Conservation (phyloP, 2,329 filamentous ascomycete genomes). For the Nigrograna mackinnonii region DNA sequence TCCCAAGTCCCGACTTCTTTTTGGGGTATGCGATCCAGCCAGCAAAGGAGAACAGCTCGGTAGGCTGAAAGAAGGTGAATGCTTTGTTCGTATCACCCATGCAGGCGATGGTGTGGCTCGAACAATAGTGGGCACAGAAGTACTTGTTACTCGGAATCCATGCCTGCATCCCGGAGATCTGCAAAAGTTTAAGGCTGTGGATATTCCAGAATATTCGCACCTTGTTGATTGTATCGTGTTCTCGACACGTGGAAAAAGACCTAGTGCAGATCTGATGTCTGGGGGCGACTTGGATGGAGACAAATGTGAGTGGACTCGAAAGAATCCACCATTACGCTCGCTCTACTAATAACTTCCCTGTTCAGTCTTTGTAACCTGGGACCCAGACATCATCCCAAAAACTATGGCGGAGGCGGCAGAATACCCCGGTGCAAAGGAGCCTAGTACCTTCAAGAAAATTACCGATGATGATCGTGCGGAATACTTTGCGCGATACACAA, state of each 20-base stretch:
- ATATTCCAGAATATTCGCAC: slow-evolving; percentile 39
- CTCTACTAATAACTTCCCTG: background rate
- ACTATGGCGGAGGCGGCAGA: slow-evolving; percentile 40
- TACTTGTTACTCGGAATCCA: slow-evolving; percentile 48
- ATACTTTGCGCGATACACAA: slow-evolving; percentile 47
- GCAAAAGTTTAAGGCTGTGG: slow-evolving; percentile 46
- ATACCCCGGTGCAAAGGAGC: slow-evolving; percentile 46
- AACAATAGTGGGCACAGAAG: slow-evolving; percentile 39
- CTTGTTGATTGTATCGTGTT: slow-evolving; percentile 49
- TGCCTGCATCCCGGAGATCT: slow-evolving; percentile 49
- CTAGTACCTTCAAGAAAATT: slow-evolving; percentile 38
- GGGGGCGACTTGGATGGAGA: slow-evolving; percentile 49
- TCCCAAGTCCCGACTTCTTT: slow-evolving; percentile 42
- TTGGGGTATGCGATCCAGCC: slow-evolving; percentile 44
- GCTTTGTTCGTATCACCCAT: slow-evolving; percentile 42
- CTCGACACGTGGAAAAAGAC: slow-evolving; percentile 38
- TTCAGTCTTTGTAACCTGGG: slow-evolving; percentile 48
- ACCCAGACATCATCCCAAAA: slow-evolving; percentile 43
- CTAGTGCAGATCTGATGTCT: slow-evolving; percentile 48
- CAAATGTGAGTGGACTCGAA: slow-evolving; percentile 32
- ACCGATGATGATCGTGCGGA: slow-evolving; percentile 44
- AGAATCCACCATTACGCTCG: background rate
- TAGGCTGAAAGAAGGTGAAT: slow-evolving; percentile 43
- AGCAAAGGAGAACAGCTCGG: slow-evolving; percentile 15
- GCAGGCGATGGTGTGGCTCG: slow-evolving; percentile 38